These are phyloP conservation scores for Geranium incanum DNA, from an alignment of 441 rosid genomes.

Conservation along the genomic window DNA sequence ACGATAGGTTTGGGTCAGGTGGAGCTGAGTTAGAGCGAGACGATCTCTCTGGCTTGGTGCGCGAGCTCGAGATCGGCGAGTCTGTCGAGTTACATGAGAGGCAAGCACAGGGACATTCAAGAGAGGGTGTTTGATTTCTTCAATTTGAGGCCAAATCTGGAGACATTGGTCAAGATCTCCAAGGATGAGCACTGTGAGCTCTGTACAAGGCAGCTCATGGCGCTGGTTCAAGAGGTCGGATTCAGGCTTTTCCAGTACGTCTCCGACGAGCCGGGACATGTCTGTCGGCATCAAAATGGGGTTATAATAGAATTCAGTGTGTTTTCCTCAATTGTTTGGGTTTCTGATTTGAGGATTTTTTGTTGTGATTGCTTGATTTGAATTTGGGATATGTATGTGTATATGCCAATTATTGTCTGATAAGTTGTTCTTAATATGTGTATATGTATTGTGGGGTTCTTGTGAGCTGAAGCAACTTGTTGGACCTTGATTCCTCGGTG, in stretches of 20 bases:
- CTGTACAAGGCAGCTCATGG: slow-evolving; percentile 71
- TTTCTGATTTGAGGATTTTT: background rate
- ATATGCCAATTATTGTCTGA: background rate
- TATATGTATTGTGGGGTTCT: background rate
- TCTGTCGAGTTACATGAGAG: slow-evolving; percentile 55
- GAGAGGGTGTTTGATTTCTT: slow-evolving; percentile 53
- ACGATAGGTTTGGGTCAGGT: no score
- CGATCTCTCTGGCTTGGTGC: slow-evolving; percentile 35
- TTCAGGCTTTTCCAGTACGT: slow-evolving; percentile 55
- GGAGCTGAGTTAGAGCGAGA: background rate
- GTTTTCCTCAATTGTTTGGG: background rate
- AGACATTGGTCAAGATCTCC: slow-evolving; percentile 75
- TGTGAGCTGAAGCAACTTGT: background rate
- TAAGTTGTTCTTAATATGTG: background rate
- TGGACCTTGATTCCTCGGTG: background rate
- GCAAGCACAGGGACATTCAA: slow-evolving; percentile 63
- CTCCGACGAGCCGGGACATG: slow-evolving; percentile 80
- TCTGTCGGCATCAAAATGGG: slow-evolving; percentile 90
- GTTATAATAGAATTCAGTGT: slow-evolving; percentile 70
- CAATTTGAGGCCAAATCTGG: slow-evolving; percentile 64
- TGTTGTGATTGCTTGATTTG: background rate
- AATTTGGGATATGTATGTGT: background rate
- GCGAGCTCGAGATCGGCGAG: slow-evolving; percentile 25
- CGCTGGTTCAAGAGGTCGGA: slow-evolving; percentile 66
- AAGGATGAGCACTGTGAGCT: slow-evolving; percentile 70